Conservation (phyloP, 2,329 filamentous ascomycete genomes). For the Aspergillus aculeatus region DNA sequence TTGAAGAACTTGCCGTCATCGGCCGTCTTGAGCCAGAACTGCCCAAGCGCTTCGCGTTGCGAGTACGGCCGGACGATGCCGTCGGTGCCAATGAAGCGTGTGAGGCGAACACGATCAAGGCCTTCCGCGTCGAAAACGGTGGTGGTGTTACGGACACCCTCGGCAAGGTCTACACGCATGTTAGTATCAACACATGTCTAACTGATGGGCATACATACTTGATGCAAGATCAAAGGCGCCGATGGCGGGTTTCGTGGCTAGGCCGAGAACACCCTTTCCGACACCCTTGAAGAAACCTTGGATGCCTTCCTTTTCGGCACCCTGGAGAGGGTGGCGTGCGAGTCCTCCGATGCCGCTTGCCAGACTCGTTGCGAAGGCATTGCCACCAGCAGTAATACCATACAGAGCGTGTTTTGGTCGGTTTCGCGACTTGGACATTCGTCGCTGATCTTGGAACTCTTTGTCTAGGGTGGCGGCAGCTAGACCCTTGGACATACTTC, state of each 20-base stretch:
- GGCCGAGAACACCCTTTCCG: conserved; percentile 86
- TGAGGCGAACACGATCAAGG: conserved; percentile 88
- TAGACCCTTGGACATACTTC: conserved; percentile 93
- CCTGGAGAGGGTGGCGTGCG: conserved; percentile 89
- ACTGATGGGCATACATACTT: conserved; percentile 46
- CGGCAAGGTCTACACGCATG: conserved; percentile 65
- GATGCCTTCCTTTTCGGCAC: conserved; percentile 91
- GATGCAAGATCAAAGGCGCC: conserved; percentile 96
- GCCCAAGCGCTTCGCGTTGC: conserved; percentile 89
- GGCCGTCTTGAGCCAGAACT: conserved; percentile 98
- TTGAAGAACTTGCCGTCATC: conserved; percentile 98
- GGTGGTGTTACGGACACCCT: conserved; percentile 97
- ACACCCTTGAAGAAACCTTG: conserved; percentile 96
- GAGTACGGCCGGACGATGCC: conserved; percentile 93
- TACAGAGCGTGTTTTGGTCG: conserved; percentile 96
- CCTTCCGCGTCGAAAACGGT: conserved; percentile 96
- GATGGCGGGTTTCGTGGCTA: conserved; percentile 96
- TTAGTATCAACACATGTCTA: conserved; percentile 9
- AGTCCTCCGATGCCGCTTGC: conserved; percentile 92
- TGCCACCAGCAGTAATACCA: conserved; percentile 91
- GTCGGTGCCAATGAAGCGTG: conserved; percentile 86
- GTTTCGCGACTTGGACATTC: conserved; percentile 90
- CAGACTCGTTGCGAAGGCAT: conserved; percentile 88
- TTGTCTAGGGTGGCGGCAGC: conserved; percentile 96
- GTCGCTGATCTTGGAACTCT: conserved; percentile 93